Base-by-base conservation (phyloP, 495 filamentous ascomycete genomes). In the Xylaria cubensis region DNA sequence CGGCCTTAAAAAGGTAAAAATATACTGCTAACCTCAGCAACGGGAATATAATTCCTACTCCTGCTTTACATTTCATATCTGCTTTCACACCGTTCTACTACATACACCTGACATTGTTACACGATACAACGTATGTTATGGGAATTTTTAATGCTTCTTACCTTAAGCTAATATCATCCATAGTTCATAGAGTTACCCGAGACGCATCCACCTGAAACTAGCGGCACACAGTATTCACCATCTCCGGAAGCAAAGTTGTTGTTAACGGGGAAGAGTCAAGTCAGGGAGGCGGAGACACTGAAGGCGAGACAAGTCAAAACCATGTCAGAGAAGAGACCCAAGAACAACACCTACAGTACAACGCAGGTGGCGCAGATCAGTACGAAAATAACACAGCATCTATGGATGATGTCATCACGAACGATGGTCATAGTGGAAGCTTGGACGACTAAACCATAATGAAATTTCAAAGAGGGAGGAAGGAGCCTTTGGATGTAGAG, bases 161-260 rank as follows among this genome's bases (percentile, higher is more conserved):
- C 39, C 39, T 41, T 41, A 41, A 41, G 39, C 39, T 41, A 41
- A 41, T 41, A 41, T 41, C 39, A 41, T 41, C 39, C 39, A 41
- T 10, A 41, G 39, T 41, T 41, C 39, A 41, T 41, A 41, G 39
- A 41, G 39, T 41, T 41, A 10, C 39, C 39, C 39, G 39, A 41
- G 39, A 41, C 39, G 39, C 39, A 41, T 41, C 39, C 39, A 41
- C 10, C 39, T 41, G 39, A 41, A 41, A 41, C 39, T 10, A 41
- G 39, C 39, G 39, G 39, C 39, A 41, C 10, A 46, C 42, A 46
- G 12, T 15, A 9, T 55, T 55, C 51, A 29, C 24, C 51, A 55
- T 50, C 24, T n/a, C 41, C 8, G 12, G 17, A 68, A 50, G 69
- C 70, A 83, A 75, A 83, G 21, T 65, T 42, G 34, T 36, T 44